Evolutionary conservation across 2,329 filamentous ascomycete genomes (phyloP).

Genomic region (Bretziella fagacearum): DNA sequence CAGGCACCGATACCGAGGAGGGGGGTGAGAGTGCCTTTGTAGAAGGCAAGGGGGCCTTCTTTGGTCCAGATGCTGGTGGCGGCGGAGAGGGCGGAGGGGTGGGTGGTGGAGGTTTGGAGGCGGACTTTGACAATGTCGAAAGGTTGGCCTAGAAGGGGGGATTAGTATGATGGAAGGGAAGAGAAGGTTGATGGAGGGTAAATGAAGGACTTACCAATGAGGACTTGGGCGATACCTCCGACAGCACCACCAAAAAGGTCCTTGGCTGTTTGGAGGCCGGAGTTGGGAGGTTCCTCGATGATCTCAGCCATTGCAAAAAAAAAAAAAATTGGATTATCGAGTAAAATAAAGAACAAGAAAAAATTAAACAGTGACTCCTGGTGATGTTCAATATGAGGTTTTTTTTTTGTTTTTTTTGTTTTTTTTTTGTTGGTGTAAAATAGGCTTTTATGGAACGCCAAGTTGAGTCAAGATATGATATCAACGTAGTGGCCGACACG

Average conservation of each 20-base stretch:
- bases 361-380: not conserved
- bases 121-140: conserved; percentile 96
- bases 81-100: conserved; percentile 63
- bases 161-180: not conserved
- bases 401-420: not conserved
- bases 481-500: not conserved
- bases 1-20: conserved; percentile 92
- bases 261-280: conserved; percentile 51
- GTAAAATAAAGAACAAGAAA: not conserved
- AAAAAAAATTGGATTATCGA: not conserved
- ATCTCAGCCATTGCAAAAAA: conserved; percentile 10
- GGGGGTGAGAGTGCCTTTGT: conserved; percentile 93
- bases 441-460: not conserved
- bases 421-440: too few species aligned
- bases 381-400: not conserved
- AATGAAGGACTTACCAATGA: conserved; percentile 52
- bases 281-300: conserved; percentile 15
- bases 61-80: conserved; percentile 71
- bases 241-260: conserved; percentile 82
- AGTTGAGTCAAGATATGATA: too few species aligned
- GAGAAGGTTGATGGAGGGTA: conserved; percentile 14
- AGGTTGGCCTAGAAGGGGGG: conserved; percentile 37
- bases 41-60: conserved; percentile 83
- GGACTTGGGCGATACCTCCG: conserved; percentile 82
- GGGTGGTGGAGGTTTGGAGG: conserved; percentile 72